A percentile compares a stretch with the other conserved stretches of the same genome.
phyloP scores from a whole-genome alignment of 2,329 filamentous ascomycete genomes.

The Alternaria novae-zelandiae region DNA sequence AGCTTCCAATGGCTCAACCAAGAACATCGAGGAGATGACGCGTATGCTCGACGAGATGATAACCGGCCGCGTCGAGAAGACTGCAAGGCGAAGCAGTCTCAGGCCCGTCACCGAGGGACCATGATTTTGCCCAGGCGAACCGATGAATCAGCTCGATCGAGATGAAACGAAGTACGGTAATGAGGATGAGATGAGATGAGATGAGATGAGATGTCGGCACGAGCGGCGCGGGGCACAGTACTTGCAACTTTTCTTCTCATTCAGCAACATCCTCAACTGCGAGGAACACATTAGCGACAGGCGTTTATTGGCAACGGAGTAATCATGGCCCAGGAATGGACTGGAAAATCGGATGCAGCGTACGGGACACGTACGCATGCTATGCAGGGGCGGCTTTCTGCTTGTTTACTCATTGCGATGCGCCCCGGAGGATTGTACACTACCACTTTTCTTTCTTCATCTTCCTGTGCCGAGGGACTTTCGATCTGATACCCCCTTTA shows the following conservation, averaged over 20 bases:
- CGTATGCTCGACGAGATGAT: slow-evolving; percentile 97
- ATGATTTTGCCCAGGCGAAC: slow-evolving; percentile 11
- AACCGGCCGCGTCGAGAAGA: slow-evolving; percentile 71
- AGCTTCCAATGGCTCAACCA: slow-evolving; percentile 50
- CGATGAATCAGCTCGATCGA: slow-evolving; percentile 4
- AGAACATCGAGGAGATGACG: slow-evolving; percentile 89
- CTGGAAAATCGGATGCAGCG: slow-evolving; percentile 1
- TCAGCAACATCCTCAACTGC: slow-evolving; percentile 7
- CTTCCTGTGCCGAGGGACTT: slow-evolving; percentile 20
- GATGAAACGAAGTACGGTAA: slow-evolving; percentile 28
- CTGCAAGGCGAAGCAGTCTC: slow-evolving; percentile 58
- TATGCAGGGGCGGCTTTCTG: background rate
- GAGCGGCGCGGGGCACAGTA: slow-evolving; percentile 13
- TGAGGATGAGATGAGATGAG: slow-evolving; percentile 25
- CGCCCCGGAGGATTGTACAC: slow-evolving; percentile 13
- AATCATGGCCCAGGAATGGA: slow-evolving; percentile 16
- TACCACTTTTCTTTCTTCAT: slow-evolving; percentile 10
- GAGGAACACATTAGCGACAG: slow-evolving; percentile 18
- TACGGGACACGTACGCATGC: slow-evolving; percentile 1
- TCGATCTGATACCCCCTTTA: slow-evolving; percentile 39
- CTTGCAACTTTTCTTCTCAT: slow-evolving; percentile 8
- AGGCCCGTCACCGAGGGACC: slow-evolving; percentile 27
- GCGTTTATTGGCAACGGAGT: slow-evolving; percentile 19
- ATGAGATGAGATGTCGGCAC: slow-evolving; percentile 23
- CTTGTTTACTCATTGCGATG: slow-evolving; percentile 4